A percentile compares a stretch with the other conserved stretches of the same genome.
Conservation (phyloP, 1,284 basidiomycete species). For the Malassezia caprae region DNA sequence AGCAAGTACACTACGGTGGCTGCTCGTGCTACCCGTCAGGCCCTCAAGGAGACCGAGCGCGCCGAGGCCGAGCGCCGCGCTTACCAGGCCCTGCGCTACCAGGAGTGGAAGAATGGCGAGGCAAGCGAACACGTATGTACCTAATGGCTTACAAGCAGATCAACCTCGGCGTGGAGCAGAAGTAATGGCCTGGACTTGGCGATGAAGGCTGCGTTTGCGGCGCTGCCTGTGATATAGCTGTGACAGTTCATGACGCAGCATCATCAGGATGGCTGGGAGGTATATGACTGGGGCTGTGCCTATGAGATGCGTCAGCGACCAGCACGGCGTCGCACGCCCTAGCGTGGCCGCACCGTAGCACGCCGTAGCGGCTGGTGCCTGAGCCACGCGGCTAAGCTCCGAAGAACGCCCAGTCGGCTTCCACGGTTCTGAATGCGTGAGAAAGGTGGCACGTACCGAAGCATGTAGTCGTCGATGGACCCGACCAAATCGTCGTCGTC, state of each 20-base stretch:
- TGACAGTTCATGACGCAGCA: background rate
- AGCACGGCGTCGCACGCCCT: background rate
- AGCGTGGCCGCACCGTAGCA: background rate
- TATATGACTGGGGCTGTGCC: background rate
- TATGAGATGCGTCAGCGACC: background rate
- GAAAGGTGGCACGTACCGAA: constrained; percentile 46
- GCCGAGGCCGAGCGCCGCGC: constrained; percentile 49
- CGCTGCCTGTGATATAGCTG: background rate
- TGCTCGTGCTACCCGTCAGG: constrained; percentile 49
- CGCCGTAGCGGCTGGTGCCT: background rate
- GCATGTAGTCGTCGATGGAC: constrained; percentile 76
- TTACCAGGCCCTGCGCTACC: constrained; percentile 49
- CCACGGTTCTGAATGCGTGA: constrained; percentile 53
- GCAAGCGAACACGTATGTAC: constrained; percentile 43
- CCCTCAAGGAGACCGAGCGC: constrained; percentile 50
- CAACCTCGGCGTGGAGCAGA: constrained; percentile 28
- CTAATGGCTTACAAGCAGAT: constrained; percentile 14
- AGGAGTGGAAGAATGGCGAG: constrained; percentile 50
- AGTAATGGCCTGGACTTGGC: constrained; percentile 20
- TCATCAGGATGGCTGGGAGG: background rate
- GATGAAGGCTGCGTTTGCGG: background rate
- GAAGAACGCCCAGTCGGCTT: constrained; percentile 67
- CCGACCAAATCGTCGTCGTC: constrained; percentile 57
- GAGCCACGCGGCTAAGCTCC: constrained; percentile 13
- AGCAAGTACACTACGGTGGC: constrained; percentile 51